Evolutionary conservation across 306 rosid genomes (phyloP).

Genomic region (Castanea sativa): DNA sequence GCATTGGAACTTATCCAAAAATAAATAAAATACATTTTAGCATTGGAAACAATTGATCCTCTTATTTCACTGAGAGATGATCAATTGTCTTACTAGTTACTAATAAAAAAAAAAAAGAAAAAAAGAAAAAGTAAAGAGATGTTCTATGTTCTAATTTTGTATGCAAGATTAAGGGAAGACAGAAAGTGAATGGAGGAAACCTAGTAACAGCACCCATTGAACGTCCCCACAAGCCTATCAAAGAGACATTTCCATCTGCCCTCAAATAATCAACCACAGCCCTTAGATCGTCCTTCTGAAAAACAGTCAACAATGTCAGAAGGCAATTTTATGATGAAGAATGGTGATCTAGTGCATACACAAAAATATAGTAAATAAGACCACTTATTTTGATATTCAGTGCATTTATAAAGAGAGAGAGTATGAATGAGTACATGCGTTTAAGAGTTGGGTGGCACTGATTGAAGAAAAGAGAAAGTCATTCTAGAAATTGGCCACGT

Average conservation of each 20-base stretch:
- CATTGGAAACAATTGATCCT: neutral
- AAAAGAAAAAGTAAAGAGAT: neutral
- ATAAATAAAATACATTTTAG: no score
- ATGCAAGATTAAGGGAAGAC: conserved; percentile 18
- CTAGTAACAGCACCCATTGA: conserved; percentile 99
- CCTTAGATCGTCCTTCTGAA: conserved; percentile 83
- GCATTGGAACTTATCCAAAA: neutral
- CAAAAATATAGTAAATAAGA: neutral
- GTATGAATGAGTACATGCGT: no score
- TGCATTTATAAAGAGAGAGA: no score
- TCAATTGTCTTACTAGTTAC: no score
- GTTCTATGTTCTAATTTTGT: neutral
- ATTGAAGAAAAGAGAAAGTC: neutral
- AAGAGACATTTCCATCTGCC: conserved; percentile 83
- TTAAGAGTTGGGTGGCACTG: no score
- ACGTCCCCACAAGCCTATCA: conserved; percentile 99
- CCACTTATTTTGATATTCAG: neutral
- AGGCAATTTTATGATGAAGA: conserved; percentile 13
- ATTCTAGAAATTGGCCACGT: neutral
- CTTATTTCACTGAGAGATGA: neutral
- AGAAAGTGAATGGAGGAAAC: conserved; percentile 38
- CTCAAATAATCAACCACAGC: conserved; percentile 85
- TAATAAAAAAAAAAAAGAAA: no score
- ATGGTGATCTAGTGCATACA: conserved; percentile 11
- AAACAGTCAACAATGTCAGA: conserved; percentile 29